Conservation (phyloP, 805 yeast genomes). For the Ogataea nonfermentans region DNA sequence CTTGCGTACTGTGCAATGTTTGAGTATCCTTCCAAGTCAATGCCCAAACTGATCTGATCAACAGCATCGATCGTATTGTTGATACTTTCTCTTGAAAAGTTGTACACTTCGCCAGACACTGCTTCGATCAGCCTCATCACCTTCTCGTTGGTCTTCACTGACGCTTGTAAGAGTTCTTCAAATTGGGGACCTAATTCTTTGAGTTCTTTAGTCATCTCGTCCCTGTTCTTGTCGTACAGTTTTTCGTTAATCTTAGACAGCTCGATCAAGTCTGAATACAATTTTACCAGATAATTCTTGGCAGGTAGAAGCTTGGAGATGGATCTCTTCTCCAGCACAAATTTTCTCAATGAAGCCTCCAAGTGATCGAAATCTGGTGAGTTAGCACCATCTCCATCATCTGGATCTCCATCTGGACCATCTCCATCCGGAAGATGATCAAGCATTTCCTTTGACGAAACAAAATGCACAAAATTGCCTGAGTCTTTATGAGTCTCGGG, state of each 20-base stretch:
- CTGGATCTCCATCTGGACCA: constrained; percentile 32
- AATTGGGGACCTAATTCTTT: constrained; percentile 62
- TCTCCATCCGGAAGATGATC: constrained; percentile 36
- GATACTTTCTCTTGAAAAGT: constrained; percentile 55
- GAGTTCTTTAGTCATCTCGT: constrained; percentile 47
- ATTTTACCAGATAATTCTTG: constrained; percentile 73
- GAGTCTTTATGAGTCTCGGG: constrained; percentile 92
- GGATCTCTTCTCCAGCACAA: constrained; percentile 85
- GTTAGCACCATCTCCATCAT: constrained; percentile 33
- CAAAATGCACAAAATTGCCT: constrained; percentile 90
- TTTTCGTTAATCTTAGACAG: constrained; percentile 63
- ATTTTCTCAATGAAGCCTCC: constrained; percentile 81
- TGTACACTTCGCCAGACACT: constrained; percentile 56
- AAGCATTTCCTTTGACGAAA: constrained; percentile 58
- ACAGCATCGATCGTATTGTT: constrained; percentile 48
- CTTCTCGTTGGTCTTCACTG: constrained; percentile 52
- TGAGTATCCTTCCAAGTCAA: constrained; percentile 61
- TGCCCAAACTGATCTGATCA: constrained; percentile 29
- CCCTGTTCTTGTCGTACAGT: constrained; percentile 50
- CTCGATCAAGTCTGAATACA: constrained; percentile 60
- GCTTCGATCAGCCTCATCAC: constrained; percentile 64
- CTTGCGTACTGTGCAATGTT: constrained; percentile 66
- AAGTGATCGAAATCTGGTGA: constrained; percentile 76
- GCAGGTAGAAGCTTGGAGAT: constrained; percentile 90
- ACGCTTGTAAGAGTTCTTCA: constrained; percentile 49